Evolutionary conservation across 2,329 filamentous ascomycete species (phyloP).

Genomic region (Trichoderma cornu-damae): DNA sequence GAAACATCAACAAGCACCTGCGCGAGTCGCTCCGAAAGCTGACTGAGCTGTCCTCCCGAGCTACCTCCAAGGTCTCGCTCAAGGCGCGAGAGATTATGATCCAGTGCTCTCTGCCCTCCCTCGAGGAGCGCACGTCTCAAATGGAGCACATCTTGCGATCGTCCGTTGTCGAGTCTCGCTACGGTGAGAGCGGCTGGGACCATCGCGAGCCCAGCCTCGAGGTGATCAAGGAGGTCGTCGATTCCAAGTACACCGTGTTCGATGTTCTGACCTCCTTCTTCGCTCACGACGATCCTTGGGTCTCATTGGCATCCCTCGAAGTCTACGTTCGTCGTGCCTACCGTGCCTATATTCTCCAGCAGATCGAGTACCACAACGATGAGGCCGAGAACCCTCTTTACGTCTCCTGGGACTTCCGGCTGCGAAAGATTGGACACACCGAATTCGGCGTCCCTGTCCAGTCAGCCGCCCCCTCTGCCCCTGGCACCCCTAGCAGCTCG

Average conservation of each 20-base stretch:
- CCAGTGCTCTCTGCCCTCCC: conserved; percentile 89
- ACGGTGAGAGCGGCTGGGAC: conserved; percentile 95
- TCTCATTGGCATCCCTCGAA: conserved; percentile 86
- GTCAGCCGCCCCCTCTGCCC: conserved; percentile 77
- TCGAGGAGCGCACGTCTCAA: conserved; percentile 90
- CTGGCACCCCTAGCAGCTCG: conserved; percentile 62
- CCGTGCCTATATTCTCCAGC: conserved; percentile 87
- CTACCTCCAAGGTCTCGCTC: conserved; percentile 89
- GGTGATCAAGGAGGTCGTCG: conserved; percentile 93
- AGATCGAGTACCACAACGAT: conserved; percentile 81
- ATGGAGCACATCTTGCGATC: conserved; percentile 99
- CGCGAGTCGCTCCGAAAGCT: conserved; percentile 76
- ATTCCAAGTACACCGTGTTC: conserved; percentile 97
- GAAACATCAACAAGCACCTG: conserved; percentile 84
- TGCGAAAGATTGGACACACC: conserved; percentile 86
- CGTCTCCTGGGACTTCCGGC: conserved; percentile 91
- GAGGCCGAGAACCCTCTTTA: conserved; percentile 65
- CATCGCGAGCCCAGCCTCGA: conserved; percentile 88
- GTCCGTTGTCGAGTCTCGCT: conserved; percentile 92
- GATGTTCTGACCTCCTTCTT: conserved; percentile 96
- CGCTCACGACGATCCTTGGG: conserved; percentile 88
- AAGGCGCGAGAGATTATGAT: conserved; percentile 98
- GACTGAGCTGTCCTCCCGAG: conserved; percentile 74
- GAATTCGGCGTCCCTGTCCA: conserved; percentile 80
- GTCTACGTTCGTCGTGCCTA: conserved; percentile 96